Evolutionary conservation across 2,329 filamentous ascomycete species (phyloP).

Genomic region (Dryadomyces quercus-mongolicae): DNA sequence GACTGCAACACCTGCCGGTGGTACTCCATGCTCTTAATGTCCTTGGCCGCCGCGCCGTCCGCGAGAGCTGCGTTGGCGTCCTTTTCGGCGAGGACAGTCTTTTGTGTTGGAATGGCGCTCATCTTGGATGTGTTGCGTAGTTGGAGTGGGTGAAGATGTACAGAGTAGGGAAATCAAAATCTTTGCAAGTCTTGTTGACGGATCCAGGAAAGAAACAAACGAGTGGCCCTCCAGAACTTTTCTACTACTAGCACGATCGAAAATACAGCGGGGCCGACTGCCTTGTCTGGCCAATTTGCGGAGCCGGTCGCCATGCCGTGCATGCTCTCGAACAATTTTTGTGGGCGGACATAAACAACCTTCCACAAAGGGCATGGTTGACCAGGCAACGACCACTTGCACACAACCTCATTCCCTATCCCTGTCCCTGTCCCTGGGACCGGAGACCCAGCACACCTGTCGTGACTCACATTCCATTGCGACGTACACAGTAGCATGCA

Average conservation of each 20-base stretch:
- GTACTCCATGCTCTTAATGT: slow-evolving; percentile 61
- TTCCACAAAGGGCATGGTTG: slow-evolving; percentile 5
- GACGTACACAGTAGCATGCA: neutral
- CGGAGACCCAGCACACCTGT: neutral
- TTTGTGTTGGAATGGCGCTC: slow-evolving; percentile 2
- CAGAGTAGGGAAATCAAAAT: neutral
- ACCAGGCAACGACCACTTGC: slow-evolving; percentile 7
- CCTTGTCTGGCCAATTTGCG: neutral
- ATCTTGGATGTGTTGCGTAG: slow-evolving; percentile 3
- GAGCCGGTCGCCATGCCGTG: too few relatives aligned
- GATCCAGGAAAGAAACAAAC: too few relatives aligned
- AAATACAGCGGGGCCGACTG: neutral
- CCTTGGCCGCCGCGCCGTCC: slow-evolving; percentile 41
- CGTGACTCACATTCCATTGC: slow-evolving; percentile 1
- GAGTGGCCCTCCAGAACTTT: neutral
- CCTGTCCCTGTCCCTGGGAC: too few relatives aligned
- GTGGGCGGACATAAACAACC: slow-evolving; percentile 8
- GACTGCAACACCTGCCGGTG: slow-evolving; percentile 64
- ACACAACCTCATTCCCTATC: too few relatives aligned
- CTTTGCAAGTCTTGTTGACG: neutral
- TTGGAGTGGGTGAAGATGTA: too few relatives aligned
- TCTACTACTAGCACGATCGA: neutral
- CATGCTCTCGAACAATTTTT: neutral
- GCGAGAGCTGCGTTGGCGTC: slow-evolving; percentile 48
- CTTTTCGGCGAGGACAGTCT: slow-evolving; percentile 45